Evolutionary conservation across 768 basidiomycete species (phyloP).

Genomic region (Auriscalpium microsporum): DNA sequence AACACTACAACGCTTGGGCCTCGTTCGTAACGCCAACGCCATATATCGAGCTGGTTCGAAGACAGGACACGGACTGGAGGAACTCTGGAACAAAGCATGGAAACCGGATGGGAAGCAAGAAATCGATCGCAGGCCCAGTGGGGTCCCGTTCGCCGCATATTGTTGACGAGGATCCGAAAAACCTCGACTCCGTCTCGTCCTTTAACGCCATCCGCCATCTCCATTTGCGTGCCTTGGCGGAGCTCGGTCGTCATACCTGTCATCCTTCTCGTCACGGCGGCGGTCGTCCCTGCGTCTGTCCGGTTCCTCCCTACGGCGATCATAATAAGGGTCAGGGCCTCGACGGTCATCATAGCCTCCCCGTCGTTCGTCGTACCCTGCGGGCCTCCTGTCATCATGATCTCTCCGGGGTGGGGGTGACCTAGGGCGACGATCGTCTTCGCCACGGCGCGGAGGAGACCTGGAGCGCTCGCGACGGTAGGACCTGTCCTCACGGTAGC

Average conservation of each 20-base stretch:
- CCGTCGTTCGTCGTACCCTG: constrained; percentile 89
- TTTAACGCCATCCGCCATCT: constrained; percentile 74
- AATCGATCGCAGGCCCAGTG: constrained; percentile 12
- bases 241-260: constrained; percentile 65
- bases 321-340: constrained; percentile 80
- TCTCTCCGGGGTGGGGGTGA: constrained; percentile 77
- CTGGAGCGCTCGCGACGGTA: constrained; percentile 76
- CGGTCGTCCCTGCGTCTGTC: constrained; percentile 64
- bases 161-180: constrained; percentile 8
- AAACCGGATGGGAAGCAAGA: constrained; percentile 16
- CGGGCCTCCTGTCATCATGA: constrained; percentile 77
- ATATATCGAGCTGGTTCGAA: constrained; percentile 15
- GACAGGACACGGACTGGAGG: constrained; percentile 1
- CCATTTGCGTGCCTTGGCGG: constrained; percentile 66
- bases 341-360: constrained; percentile 76
- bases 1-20: constrained; percentile 15
- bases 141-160: constrained; percentile 13
- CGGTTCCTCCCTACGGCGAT: constrained; percentile 69
- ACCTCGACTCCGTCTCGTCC: constrained; percentile 16
- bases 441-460: constrained; percentile 64
- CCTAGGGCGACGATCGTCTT: constrained; percentile 71
- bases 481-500: constrained; percentile 38
- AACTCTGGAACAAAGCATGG: constrained; percentile 12
- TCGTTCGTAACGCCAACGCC: constrained; percentile 15
- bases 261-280: constrained; percentile 80